Base-by-base conservation (phyloP, 441 rosid genomes). In the Rhodomyrtus psidioides region DNA sequence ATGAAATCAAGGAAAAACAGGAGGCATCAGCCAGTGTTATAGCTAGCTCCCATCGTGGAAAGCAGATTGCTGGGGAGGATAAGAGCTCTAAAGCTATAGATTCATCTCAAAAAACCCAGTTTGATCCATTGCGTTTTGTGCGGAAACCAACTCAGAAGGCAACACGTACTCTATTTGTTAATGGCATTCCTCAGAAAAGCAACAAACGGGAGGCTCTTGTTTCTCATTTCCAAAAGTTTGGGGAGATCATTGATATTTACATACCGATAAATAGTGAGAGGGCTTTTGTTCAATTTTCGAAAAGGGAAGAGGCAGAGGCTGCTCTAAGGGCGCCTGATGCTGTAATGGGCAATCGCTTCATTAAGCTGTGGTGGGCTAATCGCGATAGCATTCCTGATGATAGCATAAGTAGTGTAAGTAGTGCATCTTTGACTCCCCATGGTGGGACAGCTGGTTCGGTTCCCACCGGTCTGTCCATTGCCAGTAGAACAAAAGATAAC, bases 351-450 rank as follows among this genome's bases (percentile, higher is more conserved):
- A 98, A 98, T 90, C 99, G 99, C 82, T 98, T 98, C 90, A 96
- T 98, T 90, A 98, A 94, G 91, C 93, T 98, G 82, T 95, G 96
- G 98, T 98, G 99, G 99, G 99, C 99, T 82, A 98, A 98, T 90
- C 96, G 99, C 62, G 99, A 98, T 92, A 95, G 91, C 89, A 89
- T 96, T 88, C 92, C 92, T 83, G 96, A 93, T 90, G 94, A 91
- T 85, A 94, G 94, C 79, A 58, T 87, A 53, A 88, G 92, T 84
- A 87, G 90, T 88, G 92, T 90, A 62, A 88, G 59, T 86, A 89
- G 90, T 86, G 84, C 86, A 84, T 88, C 91, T 62, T 58, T 88
- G 85, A 88, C 93, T 88, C 90, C 94, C 49, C 89, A 83, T 83
- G 92, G 90, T 84, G 84, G 85, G 88, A 79, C 90, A 85, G 86